Conservation (phyloP, 352 stramenopile genomes). For the Globisporangium middletonii region DNA sequence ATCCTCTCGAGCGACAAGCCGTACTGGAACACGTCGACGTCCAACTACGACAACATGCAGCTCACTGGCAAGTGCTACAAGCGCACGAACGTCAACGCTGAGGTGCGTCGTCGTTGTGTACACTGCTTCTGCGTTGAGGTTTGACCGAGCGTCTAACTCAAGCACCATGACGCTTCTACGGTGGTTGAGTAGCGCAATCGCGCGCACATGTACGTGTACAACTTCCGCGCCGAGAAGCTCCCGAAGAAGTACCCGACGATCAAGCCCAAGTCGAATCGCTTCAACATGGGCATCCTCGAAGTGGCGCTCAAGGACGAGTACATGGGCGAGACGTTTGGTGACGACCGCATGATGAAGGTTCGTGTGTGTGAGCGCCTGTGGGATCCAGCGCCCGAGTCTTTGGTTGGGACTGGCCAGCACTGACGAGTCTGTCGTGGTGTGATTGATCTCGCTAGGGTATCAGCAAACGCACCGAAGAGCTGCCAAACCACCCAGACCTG, state of each 20-base stretch:
- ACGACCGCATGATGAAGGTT: slow-evolving; percentile 64
- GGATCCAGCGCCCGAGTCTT: background rate
- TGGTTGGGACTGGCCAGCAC: background rate
- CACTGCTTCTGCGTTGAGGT: background rate
- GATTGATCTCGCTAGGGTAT: slow-evolving; percentile 27
- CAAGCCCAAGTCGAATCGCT: slow-evolving; percentile 68
- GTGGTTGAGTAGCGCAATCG: slow-evolving; percentile 43
- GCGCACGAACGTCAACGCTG: slow-evolving; percentile 67
- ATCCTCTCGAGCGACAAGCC: slow-evolving; percentile 49
- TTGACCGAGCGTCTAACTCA: background rate
- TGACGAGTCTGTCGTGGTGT: background rate
- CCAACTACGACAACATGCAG: slow-evolving; percentile 70
- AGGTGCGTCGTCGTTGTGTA: slow-evolving; percentile 28
- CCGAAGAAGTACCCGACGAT: slow-evolving; percentile 71
- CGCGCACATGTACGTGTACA: slow-evolving; percentile 81
- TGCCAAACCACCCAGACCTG: slow-evolving; percentile 69
- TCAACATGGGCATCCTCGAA: slow-evolving; percentile 75
- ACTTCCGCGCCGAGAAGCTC: slow-evolving; percentile 79
- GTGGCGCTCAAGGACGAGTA: slow-evolving; percentile 61
- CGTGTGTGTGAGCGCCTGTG: background rate
- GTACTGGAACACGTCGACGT: slow-evolving; percentile 58
- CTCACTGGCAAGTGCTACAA: slow-evolving; percentile 73
- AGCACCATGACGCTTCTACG: no score
- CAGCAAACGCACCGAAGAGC: slow-evolving; percentile 65
- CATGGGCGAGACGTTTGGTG: slow-evolving; percentile 55